phyloP scores from a whole-genome alignment of 768 basidiomycete species.

The Amanita molliuscula region DNA sequence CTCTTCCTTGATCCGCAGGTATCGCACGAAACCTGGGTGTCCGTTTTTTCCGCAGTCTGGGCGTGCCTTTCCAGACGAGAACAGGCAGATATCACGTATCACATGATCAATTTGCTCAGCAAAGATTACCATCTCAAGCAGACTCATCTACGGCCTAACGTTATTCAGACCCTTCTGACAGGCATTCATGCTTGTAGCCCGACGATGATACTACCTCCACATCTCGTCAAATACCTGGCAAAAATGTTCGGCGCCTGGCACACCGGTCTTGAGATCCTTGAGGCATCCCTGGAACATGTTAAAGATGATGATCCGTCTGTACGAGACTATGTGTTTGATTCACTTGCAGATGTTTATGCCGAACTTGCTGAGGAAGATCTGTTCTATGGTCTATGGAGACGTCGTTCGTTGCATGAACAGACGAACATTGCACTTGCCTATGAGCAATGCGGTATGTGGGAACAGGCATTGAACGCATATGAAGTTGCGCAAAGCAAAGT shows the following conservation, averaged over 20 bases:
- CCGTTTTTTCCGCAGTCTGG: conserved; percentile 83
- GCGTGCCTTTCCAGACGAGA: conserved; percentile 75
- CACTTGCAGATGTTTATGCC: conserved; percentile 90
- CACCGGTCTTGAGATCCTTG: conserved; percentile 76
- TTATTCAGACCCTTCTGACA: conserved; percentile 82
- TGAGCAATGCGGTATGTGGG: conserved; percentile 98
- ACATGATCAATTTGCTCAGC: conserved; percentile 82
- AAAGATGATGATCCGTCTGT: conserved; percentile 74
- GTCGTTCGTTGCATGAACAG: conserved; percentile 79
- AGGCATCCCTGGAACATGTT: conserved; percentile 64
- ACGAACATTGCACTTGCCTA: conserved; percentile 83
- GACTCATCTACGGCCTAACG: conserved; percentile 81
- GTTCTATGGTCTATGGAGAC: conserved; percentile 94
- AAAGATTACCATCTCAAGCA: conserved; percentile 92
- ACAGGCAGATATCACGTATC: conserved; percentile 80
- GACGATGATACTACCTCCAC: conserved; percentile 83
- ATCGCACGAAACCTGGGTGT: conserved; percentile 80
- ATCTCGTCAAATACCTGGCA: conserved; percentile 91
- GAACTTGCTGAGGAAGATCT: conserved; percentile 95
- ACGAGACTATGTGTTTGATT: conserved; percentile 79
- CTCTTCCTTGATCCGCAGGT: conserved; percentile 68
- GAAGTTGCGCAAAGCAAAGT: conserved; percentile 86
- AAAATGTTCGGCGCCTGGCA: conserved; percentile 98
- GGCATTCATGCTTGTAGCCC: conserved; percentile 82
- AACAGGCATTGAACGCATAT: conserved; percentile 79